Base-by-base conservation (phyloP, 2,329 filamentous ascomycete species). In the Nemania sp. region DNA sequence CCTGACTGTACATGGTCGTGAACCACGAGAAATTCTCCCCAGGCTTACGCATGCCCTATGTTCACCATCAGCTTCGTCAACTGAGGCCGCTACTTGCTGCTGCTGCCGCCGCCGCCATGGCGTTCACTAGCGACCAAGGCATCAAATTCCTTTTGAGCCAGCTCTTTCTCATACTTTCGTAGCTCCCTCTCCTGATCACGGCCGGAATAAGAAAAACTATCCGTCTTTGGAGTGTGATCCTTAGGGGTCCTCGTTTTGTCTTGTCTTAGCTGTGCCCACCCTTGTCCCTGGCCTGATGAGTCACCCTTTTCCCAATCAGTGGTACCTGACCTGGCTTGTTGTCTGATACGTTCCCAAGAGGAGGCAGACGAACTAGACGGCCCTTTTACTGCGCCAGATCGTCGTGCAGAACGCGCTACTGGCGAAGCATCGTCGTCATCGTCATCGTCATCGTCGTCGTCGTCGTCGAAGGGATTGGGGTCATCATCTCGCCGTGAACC, bases 101-200 rank as follows among this genome's bases (percentile, higher is more conserved):
- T 37, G 17, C 48, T 57, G 34, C 42, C 45, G 3, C 39, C 59
- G 1, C 64, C 66, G 29, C 69, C 69, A n/a, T 60, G 66, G 49
- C 71, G 65, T 57, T 83, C 81, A 13, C 74, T 72, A 43, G 83
- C 81, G 2, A 83, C 57, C 59, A 83, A 72, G 18, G 73, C 73
- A 60, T 84, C 81, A 64, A 83, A 84, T 32, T 84, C 80, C 59
- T 73, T 76, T 59, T 84, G 81, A 5, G 81, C 80, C 63, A 80
- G 75, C 9, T 75, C 75, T 67, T 77, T 81, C 45, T 75, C 75
- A 15, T 72, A 67, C 3, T 67, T 61, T 51, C 70, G 75, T 42
- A 74, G 74, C 57, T 75, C 64, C 58, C 68, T 75, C 20, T 79
- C 76, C 55, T 76, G 75, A 9, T 79, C 78, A 1, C 69, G 61